Conservation (phyloP, 306 rosid genomes). For the Medicago truncatula region DNA sequence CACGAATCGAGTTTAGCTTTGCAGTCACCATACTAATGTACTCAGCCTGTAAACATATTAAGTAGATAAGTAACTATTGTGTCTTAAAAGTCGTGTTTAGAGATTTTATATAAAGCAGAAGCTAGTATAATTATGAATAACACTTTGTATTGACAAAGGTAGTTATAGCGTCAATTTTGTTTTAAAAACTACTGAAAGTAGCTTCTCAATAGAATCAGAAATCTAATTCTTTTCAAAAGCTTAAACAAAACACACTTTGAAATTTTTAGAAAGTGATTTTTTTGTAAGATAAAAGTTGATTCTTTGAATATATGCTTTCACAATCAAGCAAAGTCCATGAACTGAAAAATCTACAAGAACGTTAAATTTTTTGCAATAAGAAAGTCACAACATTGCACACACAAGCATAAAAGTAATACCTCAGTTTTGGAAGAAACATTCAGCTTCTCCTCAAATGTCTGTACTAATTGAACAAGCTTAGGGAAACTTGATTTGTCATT, state of each 20-base stretch:
- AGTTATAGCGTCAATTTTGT: background rate
- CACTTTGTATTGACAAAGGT: background rate
- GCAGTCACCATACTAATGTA: slow-evolving; percentile 3
- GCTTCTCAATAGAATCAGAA: background rate
- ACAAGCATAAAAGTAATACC: slow-evolving; percentile 35
- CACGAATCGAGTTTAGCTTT: background rate
- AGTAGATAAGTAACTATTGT: background rate
- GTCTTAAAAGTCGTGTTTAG: background rate
- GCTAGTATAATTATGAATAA: background rate
- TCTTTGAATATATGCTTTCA: background rate
- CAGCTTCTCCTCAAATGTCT: background rate
- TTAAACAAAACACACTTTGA: background rate
- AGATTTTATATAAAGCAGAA: background rate
- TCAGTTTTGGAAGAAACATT: slow-evolving; percentile 15
- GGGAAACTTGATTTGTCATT: background rate
- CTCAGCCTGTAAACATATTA: slow-evolving; percentile 33
- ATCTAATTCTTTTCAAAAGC: background rate
- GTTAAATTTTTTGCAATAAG: background rate
- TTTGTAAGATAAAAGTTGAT: background rate
- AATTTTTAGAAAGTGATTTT: background rate
- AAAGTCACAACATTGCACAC: background rate
- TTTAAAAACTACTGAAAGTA: background rate
- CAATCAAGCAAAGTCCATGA: background rate
- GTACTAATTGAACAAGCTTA: background rate
- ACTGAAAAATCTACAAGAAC: background rate